phyloP scores from a whole-genome alignment of 495 filamentous ascomycete genomes.

The Entonaema liquescens region DNA sequence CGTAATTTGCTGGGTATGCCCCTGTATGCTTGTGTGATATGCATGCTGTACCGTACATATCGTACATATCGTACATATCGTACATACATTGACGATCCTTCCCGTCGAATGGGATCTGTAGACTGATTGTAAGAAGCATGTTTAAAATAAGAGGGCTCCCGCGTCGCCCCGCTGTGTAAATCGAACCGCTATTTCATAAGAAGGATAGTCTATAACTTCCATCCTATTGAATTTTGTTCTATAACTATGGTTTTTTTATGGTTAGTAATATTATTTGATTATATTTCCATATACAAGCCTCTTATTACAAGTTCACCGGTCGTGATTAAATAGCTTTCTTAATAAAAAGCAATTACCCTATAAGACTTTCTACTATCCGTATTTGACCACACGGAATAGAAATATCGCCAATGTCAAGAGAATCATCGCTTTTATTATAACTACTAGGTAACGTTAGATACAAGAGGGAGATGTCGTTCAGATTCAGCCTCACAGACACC shows the following conservation, averaged over 20 bases:
- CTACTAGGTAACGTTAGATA: background rate
- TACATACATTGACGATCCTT: conserved; percentile 3
- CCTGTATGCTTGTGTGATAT: conserved; percentile 4
- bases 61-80: background rate
- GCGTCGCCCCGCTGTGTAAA: background rate
- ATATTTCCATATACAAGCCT: background rate
- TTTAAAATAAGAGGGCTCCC: conserved; percentile 1
- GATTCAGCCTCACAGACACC: background rate
- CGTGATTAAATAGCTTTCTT: background rate
- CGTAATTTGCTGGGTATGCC: background rate
- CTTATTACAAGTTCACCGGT: background rate
- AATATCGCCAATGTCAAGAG: background rate
- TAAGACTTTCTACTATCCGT: background rate
- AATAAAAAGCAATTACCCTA: background rate
- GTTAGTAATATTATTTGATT: background rate
- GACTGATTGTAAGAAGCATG: background rate
- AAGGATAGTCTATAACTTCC: background rate
- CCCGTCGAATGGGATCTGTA: background rate
- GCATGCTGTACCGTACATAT: background rate
- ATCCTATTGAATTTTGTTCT: background rate
- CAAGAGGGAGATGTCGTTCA: background rate
- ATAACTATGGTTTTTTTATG: background rate
- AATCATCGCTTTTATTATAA: background rate
- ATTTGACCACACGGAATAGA: background rate
- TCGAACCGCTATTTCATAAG: background rate